phyloP scores from a whole-genome alignment of 345 rosid species.

The Heritiera littoralis region DNA sequence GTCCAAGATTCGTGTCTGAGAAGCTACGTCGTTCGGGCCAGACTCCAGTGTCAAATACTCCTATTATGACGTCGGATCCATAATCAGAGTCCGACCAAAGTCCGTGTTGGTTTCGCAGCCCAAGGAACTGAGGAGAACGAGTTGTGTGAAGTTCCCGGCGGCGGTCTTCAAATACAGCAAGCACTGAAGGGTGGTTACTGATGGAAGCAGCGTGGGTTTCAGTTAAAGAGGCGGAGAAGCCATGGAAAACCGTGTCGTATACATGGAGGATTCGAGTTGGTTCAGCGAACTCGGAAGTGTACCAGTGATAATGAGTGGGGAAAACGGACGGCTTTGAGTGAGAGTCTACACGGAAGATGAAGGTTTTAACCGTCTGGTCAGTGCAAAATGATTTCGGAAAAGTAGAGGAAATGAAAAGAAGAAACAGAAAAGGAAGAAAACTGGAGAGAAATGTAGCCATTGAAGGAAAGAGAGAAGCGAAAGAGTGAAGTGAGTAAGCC shows the following conservation, averaged over 20 bases:
- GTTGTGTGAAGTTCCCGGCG: conserved; percentile 84
- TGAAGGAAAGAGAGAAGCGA: conserved; percentile 21
- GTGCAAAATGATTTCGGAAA: conserved; percentile 19
- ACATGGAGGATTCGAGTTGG: conserved; percentile 64
- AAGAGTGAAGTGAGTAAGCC: conserved; percentile 24
- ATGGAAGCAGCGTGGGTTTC: conserved; percentile 46
- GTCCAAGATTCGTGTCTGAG: conserved; percentile 70
- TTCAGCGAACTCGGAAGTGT: conserved; percentile 63
- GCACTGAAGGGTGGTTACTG: conserved; percentile 60
- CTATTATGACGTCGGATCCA: conserved; percentile 85
- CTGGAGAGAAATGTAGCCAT: conserved; percentile 29
- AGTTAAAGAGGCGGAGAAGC: conserved; percentile 73
- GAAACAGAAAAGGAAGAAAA: conserved; percentile 26
- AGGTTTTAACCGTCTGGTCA: conserved; percentile 48
- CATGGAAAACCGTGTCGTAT: conserved; percentile 92
- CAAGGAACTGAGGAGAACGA: conserved; percentile 86
- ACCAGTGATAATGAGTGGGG: conserved; percentile 88
- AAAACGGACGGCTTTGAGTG: conserved; percentile 74
- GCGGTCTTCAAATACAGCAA: conserved; percentile 64
- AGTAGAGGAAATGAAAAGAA: conserved; percentile 18
- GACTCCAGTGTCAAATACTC: conserved; percentile 80
- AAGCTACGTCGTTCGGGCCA: conserved; percentile 89
- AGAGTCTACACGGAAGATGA: conserved; percentile 67
- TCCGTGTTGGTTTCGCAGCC: conserved; percentile 70
- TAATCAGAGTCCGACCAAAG: conserved; percentile 88